phyloP scores from a whole-genome alignment of 2,329 filamentous ascomycete species.

The Aotearoamyces nothofagi region DNA sequence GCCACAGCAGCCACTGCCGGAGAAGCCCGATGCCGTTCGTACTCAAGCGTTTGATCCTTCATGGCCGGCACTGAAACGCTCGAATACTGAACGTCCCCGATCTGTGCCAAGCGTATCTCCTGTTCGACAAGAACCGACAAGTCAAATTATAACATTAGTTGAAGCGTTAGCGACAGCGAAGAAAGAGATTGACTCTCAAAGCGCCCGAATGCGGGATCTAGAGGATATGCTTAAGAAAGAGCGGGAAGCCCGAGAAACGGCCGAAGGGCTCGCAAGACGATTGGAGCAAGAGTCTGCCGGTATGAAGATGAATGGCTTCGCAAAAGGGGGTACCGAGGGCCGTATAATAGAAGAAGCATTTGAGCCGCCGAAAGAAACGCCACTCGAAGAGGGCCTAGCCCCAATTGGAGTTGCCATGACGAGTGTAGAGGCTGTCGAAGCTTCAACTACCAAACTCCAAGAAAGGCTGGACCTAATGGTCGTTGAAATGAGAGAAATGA shows the following conservation, averaged over 20 bases:
- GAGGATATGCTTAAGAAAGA: conserved; percentile 69
- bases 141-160: conserved; percentile 70
- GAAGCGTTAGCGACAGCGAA: conserved; percentile 74
- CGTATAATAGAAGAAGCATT: conserved; percentile 29
- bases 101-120: conserved; percentile 31
- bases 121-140: conserved; percentile 35
- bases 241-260: conserved; percentile 64
- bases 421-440: conserved; percentile 18
- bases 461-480: conserved; percentile 62
- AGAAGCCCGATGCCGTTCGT: conserved; percentile 65
- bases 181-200: conserved; percentile 76
- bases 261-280: conserved; percentile 66
- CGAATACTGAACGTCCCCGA: conserved; percentile 61
- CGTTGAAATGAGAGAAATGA: conserved; percentile 67
- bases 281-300: conserved; percentile 44
- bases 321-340: conserved; percentile 22
- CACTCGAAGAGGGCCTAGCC: conserved; percentile 13
- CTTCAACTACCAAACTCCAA: conserved; percentile 38
- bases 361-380: conserved; percentile 26
- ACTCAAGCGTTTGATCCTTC: conserved; percentile 28
- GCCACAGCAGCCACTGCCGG: conserved; percentile 81
- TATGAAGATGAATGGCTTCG: conserved; percentile 23
- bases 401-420: conserved; percentile 11
- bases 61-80: conserved; percentile 54
- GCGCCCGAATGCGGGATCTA: conserved; percentile 62